Evolutionary conservation across 768 basidiomycete species (phyloP).

Genomic region (Sutorius australiensis): DNA sequence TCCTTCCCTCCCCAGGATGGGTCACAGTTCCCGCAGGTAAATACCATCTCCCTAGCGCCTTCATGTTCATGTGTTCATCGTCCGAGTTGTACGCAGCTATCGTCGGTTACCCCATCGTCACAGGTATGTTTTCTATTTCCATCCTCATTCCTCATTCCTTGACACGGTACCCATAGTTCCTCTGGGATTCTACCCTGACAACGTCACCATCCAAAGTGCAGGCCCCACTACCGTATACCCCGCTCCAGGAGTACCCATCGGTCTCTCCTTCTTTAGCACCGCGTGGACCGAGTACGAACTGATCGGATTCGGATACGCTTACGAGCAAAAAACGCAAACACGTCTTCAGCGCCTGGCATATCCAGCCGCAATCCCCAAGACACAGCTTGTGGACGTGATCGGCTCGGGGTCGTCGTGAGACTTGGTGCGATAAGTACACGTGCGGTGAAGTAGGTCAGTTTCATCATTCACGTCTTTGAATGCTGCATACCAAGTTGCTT

Average conservation of each 20-base stretch:
- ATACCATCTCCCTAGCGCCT: neutral
- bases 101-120: slow-evolving; percentile 35
- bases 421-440: neutral
- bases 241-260: slow-evolving; percentile 41
- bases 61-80: neutral
- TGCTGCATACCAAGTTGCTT: no score
- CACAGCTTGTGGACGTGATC: slow-evolving; percentile 41
- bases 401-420: neutral
- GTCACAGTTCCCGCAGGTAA: slow-evolving; percentile 20
- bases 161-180: slow-evolving; percentile 22
- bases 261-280: slow-evolving; percentile 42
- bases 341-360: slow-evolving; percentile 47
- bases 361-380: slow-evolving; percentile 52
- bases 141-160: neutral
- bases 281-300: slow-evolving; percentile 42
- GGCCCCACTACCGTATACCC: slow-evolving; percentile 32
- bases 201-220: slow-evolving; percentile 31
- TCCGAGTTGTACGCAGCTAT: slow-evolving; percentile 19
- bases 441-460: neutral
- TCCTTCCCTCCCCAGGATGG: slow-evolving; percentile 38
- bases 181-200: slow-evolving; percentile 38
- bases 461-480: neutral
- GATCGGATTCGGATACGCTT: slow-evolving; percentile 41
- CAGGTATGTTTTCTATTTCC: slow-evolving; percentile 16
- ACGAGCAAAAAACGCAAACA: slow-evolving; percentile 54